Conservation (phyloP, 2,329 filamentous ascomycete species). For the Eurotiales sp. region DNA sequence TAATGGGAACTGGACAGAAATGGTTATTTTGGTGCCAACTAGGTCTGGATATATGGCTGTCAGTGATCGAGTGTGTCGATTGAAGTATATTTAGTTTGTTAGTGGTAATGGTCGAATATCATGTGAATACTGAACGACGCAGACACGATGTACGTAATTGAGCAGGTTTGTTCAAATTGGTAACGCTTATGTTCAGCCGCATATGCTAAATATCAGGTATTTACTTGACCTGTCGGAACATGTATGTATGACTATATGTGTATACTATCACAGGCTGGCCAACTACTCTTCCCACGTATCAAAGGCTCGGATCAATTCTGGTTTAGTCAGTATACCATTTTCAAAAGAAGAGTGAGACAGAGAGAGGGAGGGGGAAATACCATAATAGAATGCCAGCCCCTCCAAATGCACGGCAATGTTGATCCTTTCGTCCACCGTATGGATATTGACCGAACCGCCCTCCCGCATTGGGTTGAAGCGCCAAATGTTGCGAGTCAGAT, state of each 20-base stretch:
- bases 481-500: conserved; percentile 51
- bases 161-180: too few species aligned
- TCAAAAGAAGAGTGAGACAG: too few species aligned
- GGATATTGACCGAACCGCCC: conserved; percentile 43
- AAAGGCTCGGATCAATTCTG: conserved; percentile 16
- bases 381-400: conserved; percentile 42
- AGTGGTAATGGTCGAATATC: too few species aligned
- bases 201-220: background rate
- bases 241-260: background rate
- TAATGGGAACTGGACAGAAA: background rate
- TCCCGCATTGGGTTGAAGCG: conserved; percentile 49
- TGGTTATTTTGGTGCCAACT: too few species aligned
- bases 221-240: background rate
- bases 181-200: too few species aligned
- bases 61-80: too few species aligned
- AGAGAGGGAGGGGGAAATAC: conserved; percentile 21
- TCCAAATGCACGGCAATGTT: conserved; percentile 42
- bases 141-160: too few species aligned
- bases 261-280: background rate
- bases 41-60: too few species aligned
- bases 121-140: too few species aligned
- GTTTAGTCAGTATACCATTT: background rate
- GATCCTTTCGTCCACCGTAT: conserved; percentile 51
- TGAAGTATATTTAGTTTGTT: background rate
- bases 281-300: conserved; percentile 13